Base-by-base conservation (phyloP, 2,329 filamentous ascomycete species). In the Botrytis byssoidea region DNA sequence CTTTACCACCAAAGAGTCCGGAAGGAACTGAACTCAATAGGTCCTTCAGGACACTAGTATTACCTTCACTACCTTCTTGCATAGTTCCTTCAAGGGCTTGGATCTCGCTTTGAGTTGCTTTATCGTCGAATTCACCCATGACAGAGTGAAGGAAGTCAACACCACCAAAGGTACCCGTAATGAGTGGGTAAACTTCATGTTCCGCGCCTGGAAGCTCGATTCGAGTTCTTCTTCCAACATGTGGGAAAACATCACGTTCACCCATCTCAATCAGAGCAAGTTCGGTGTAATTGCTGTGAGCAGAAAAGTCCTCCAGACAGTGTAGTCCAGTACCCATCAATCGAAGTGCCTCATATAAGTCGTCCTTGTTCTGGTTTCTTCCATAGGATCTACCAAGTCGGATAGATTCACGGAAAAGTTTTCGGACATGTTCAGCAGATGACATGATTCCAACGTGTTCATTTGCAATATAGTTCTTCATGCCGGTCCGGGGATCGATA, bases 401-500 rank as follows among this genome's bases (percentile, higher is more conserved):
- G 78, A 97, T 94, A 79, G 89, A 93, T 75, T 88, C 86, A 64
- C 86, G 83, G 76, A 97, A 93, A 1, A 97, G 89, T 75, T 88
- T 87, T 71, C 93, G 89, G 74, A 97, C 89, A 79, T 97, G 90
- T 66, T 87, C 85, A 73, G 94, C 92, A 67, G 93, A 97, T 63
- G 92, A 97, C 83, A 92, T 93, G 81, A 97, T 96, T 64, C 89
- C 88, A 74, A 88, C 84, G 69, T 89, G 85, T 82, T 98, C 95
- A 76, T 94, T 94, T 57, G 95, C 94, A 82, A 98, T 98, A 83
- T 98, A 98, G 82, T 95, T 96, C 85, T 98, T 98, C 84, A 97
- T 86, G 78, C 92, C 92, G 9, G 91, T 91, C 71, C 89, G 84
- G 2, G 88, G 87, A 79, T 98, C 93, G 79, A 98, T 88, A 64